Evolutionary conservation across 192 early-diverging fungal genomes (phyloP), one percentile per base, ranked within the genome.

Genomic region (Gryganskiella cystojenkinii): DNA sequence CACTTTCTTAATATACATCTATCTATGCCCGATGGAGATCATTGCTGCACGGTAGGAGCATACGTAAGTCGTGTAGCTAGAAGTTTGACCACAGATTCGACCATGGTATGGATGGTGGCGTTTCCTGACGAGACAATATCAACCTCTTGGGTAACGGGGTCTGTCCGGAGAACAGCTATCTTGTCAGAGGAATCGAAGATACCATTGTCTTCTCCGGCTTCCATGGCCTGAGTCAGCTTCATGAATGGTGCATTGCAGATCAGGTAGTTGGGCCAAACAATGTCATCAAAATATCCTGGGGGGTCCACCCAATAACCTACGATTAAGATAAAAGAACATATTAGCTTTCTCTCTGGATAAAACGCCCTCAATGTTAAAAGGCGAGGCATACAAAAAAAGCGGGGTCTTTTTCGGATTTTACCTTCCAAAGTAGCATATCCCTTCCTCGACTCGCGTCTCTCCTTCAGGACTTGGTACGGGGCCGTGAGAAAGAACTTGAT

Each of bases 341-440:
- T 19, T n/a, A 19, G 28, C n/a, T 56, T 37, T 20, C 27, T 45
- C 25, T 27, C n/a, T 19, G 11, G 19, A 9, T 0, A 65, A 54
- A 15, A 25, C 22, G 50, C 5, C 34, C 5, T 34, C 8, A 35
- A 34, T 24, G 15, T 54, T 20, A 11, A 30, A 4, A 4, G 10
- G 25, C 20, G 40, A 15, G 22, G 25, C 3, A 14, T 11, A 28
- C 30, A 19, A 3, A 52, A 52, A 2, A 35, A 31, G 33, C 6
- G 17, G 45, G 11, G 51, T 19, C 28, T 70, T 22, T 7, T 51
- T 13, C 9, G 49, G 9, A 51, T 17, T 30, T 81, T 74, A 63
- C 95, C 95, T 79, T 95, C 90, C 10, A 88, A 61, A n/a, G 94
- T 95, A 17, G 83, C 71, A 72, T 95, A 97, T 28, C 83, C 89